These are phyloP conservation scores for Isatis lusitanica DNA, from an alignment of 441 rosid genomes.

Conservation along the genomic window DNA sequence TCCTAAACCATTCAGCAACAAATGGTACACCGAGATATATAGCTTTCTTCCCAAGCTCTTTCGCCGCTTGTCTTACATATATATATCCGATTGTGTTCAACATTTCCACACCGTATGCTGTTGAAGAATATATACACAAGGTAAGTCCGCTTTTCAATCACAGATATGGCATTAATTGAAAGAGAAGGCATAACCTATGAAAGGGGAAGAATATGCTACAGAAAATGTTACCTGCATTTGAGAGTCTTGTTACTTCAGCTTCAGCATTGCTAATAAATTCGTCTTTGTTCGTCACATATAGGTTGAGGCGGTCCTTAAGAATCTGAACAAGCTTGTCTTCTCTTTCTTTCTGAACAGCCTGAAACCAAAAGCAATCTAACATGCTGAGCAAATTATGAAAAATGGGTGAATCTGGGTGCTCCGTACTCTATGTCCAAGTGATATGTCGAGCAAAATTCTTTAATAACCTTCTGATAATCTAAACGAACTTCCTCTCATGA, in stretches of 20 bases:
- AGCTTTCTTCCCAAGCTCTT: conserved; percentile 96
- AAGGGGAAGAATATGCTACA: conserved; percentile 18
- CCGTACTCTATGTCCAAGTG: not conserved
- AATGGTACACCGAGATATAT: conserved; percentile 88
- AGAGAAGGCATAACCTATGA: conserved; percentile 15
- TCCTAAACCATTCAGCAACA: conserved; percentile 97
- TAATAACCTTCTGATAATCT: not conserved
- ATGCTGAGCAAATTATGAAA: conserved; percentile 15
- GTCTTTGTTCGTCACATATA: conserved; percentile 70
- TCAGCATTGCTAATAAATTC: conserved; percentile 66
- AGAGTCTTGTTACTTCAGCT: conserved; percentile 88
- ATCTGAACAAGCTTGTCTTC: conserved; percentile 83
- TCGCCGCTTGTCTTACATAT: conserved; percentile 89
- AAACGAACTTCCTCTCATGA: not conserved
- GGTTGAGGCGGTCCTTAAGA: conserved; percentile 77
- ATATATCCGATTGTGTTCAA: conserved; percentile 94
- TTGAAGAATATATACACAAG: conserved; percentile 10
- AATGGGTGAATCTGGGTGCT: conserved; percentile 1
- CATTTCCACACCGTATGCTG: conserved; percentile 98
- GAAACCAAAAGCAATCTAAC: conserved; percentile 24
- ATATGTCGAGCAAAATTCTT: not conserved
- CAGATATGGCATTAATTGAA: not conserved
- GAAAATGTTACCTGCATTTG: conserved; percentile 72
- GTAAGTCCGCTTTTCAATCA: not conserved
- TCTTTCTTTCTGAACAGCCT: conserved; percentile 94